phyloP scores from a whole-genome alignment of 257 asterid species.

The Ballota nigra region DNA sequence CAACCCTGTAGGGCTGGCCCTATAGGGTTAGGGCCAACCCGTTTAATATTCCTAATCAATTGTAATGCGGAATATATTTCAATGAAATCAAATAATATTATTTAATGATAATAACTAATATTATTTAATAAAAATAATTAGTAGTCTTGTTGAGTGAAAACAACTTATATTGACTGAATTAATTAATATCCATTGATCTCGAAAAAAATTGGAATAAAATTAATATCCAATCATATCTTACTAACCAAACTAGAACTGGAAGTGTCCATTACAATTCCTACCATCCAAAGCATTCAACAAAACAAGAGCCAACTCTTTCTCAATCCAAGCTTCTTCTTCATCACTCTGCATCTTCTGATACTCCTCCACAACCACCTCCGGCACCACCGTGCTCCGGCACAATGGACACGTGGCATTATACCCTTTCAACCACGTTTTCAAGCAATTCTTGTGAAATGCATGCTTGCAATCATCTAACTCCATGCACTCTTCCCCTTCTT shows the following conservation, averaged over 20 bases:
- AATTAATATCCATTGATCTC: no score
- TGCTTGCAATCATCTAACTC: slow-evolving; percentile 44
- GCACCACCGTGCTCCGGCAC: slow-evolving; percentile 49
- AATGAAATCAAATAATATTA: no score
- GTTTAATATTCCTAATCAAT: no score
- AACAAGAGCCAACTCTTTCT: slow-evolving; percentile 45
- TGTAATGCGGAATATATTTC: no score
- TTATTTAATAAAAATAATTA: no score
- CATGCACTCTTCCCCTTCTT: slow-evolving; percentile 44
- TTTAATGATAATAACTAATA: no score
- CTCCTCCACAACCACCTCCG: slow-evolving; percentile 33
- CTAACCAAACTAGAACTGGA: background rate
- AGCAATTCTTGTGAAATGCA: slow-evolving; percentile 41
- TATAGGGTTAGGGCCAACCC: no score
- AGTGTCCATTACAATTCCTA: slow-evolving; percentile 26
- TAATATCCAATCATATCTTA: background rate
- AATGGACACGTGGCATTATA: slow-evolving; percentile 51
- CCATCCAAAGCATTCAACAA: slow-evolving; percentile 29
- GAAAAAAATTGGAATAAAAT: background rate
- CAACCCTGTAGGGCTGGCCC: no score
- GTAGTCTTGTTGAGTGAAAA: no score
- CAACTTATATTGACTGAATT: no score
- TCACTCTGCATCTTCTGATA: slow-evolving; percentile 22
- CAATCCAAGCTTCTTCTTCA: slow-evolving; percentile 20
- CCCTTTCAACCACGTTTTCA: slow-evolving; percentile 51